phyloP scores from a whole-genome alignment of 179 eudicot species.

The Spergularia azorica region DNA sequence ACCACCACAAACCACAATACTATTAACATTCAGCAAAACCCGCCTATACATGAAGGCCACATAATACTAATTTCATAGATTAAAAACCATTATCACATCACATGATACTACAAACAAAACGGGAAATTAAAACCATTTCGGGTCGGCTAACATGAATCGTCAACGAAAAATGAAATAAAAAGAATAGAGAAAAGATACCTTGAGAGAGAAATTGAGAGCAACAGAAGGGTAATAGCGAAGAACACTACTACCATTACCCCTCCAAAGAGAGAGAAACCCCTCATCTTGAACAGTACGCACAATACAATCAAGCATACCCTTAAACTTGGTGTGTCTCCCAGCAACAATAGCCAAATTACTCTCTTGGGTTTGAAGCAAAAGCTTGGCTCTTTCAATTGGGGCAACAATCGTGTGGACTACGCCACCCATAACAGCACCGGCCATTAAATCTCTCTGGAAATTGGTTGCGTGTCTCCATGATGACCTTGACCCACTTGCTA shows the following conservation, averaged over 20 bases:
- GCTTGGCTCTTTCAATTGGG: constrained; percentile 93
- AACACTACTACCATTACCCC: constrained; percentile 98
- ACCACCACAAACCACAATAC: neutral
- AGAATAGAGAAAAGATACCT: constrained; percentile 43
- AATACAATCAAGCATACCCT: constrained; percentile 91
- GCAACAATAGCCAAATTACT: constrained; percentile 76
- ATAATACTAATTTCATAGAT: neutral
- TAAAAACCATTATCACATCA: neutral
- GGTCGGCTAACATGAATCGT: too few relatives aligned
- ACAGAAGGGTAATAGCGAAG: constrained; percentile 96
- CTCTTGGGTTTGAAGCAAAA: constrained; percentile 90
- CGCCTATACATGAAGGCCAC: neutral
- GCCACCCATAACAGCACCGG: constrained; percentile 95
- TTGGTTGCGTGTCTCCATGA: constrained; percentile 41
- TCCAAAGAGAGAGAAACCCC: constrained; percentile 83
- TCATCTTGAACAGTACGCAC: constrained; percentile 65
- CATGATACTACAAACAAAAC: neutral
- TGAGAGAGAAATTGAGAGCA: constrained; percentile 92
- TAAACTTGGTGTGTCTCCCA: constrained; percentile 68
- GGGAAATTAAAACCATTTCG: neutral
- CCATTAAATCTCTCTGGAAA: constrained; percentile 84
- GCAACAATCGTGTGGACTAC: constrained; percentile 94
- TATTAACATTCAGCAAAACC: neutral
- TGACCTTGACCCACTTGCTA: constrained; percentile 31
- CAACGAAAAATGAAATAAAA: neutral